These are phyloP conservation scores for Barnettozyma siamensis DNA, from an alignment of 805 yeast genomes.

Conservation along the genomic window DNA sequence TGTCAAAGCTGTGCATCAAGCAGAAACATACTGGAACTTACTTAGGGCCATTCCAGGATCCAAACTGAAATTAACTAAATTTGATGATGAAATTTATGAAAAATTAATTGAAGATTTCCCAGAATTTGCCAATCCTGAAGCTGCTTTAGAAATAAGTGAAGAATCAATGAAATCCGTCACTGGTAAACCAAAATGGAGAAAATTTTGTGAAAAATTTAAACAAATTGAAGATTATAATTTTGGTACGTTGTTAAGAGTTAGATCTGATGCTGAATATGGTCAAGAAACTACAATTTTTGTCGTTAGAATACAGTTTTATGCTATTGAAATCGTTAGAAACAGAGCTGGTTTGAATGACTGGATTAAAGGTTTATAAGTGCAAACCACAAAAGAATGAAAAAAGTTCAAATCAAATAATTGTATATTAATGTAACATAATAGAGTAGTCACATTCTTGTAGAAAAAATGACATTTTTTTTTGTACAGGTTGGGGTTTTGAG, in stretches of 20 bases:
- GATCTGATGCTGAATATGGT: constrained; percentile 64
- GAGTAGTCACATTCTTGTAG: background rate
- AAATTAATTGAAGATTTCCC: constrained; percentile 71
- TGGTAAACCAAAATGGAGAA: constrained; percentile 91
- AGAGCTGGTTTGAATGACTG: constrained; percentile 89
- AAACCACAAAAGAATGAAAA: too few species aligned
- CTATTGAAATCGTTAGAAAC: constrained; percentile 92
- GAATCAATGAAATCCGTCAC: constrained; percentile 71
- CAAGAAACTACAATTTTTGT: constrained; percentile 83
- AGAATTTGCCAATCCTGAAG: constrained; percentile 64
- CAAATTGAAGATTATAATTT: constrained; percentile 88
- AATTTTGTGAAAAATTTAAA: constrained; percentile 76
- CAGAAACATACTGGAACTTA: constrained; percentile 88
- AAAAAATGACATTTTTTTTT: background rate
- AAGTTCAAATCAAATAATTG: background rate
- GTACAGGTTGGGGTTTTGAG: background rate
- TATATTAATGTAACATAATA: constrained; percentile 3
- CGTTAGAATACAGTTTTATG: constrained; percentile 91
- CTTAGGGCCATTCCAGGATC: constrained; percentile 74
- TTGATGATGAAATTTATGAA: constrained; percentile 64
- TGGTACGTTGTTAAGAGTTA: constrained; percentile 86
- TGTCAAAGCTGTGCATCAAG: constrained; percentile 93
- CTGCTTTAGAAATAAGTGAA: constrained; percentile 58
- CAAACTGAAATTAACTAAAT: constrained; percentile 62
- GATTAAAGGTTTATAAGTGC: constrained; percentile 38